Percentiles rank a stretch among this genome's conserved stretches.
phyloP scores from a whole-genome alignment of 2,329 filamentous ascomycete genomes.

The Paraphaeosphaeria sporulosa region DNA sequence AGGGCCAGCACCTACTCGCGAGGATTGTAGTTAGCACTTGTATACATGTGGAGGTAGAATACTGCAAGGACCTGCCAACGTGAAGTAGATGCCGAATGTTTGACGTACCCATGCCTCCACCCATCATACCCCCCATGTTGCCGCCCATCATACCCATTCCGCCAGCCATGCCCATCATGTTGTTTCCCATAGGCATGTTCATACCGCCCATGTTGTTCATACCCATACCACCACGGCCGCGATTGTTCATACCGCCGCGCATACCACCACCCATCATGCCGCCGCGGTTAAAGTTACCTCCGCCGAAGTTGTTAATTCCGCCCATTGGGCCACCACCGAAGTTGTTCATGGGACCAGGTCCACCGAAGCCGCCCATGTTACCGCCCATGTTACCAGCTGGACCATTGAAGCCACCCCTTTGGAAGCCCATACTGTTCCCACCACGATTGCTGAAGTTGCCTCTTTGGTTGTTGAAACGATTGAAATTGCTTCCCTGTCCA shows the following conservation, averaged over 20 bases:
- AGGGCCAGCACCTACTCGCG: slow-evolving; percentile 19
- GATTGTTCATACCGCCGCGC: slow-evolving; percentile 58
- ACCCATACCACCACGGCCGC: slow-evolving; percentile 43
- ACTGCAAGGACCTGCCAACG: slow-evolving; percentile 11
- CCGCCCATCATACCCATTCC: slow-evolving; percentile 45
- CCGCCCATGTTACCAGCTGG: slow-evolving; percentile 47
- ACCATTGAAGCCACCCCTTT: slow-evolving; percentile 49
- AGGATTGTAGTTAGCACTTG: slow-evolving; percentile 16
- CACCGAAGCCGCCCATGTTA: slow-evolving; percentile 56
- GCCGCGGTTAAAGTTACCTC: slow-evolving; percentile 55
- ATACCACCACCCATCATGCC: slow-evolving; percentile 48
- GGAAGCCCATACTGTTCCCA: slow-evolving; percentile 42
- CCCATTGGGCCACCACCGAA: slow-evolving; percentile 51
- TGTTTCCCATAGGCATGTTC: slow-evolving; percentile 44
- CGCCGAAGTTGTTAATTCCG: slow-evolving; percentile 49
- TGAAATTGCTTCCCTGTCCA: slow-evolving; percentile 53
- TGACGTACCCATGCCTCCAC: slow-evolving; percentile 43
- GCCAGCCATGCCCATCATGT: slow-evolving; percentile 52
- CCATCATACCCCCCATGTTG: slow-evolving; percentile 20
- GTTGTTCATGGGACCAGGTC: slow-evolving; percentile 54
- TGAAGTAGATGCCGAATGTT: slow-evolving; percentile 5
- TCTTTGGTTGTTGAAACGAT: slow-evolving; percentile 39
- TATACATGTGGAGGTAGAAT: not conserved
- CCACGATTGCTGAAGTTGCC: slow-evolving; percentile 43
- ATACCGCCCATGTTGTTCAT: slow-evolving; percentile 48